phyloP scores from a whole-genome alignment of 1,284 basidiomycete genomes.

The Phylloboletellus chloephorus region DNA sequence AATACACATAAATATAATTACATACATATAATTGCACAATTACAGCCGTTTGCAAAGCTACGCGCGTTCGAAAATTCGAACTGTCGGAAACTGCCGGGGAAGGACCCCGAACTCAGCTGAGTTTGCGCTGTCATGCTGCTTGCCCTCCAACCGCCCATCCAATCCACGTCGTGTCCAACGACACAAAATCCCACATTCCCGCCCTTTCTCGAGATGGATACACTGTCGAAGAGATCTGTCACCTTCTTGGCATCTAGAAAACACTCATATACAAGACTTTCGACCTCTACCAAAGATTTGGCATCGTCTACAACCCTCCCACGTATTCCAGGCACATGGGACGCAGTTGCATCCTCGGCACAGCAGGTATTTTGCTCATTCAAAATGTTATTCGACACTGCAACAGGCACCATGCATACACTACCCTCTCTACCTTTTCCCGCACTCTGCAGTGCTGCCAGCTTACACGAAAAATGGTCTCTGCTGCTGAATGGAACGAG shows the following conservation, averaged over 20 bases:
- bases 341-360: neutral
- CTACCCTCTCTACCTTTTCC: neutral
- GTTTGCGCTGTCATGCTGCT: no score
- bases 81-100: neutral
- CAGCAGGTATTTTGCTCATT: neutral
- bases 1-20: conserved; percentile 16
- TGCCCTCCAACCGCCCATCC: no score
- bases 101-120: neutral
- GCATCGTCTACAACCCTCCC: neutral
- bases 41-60: neutral
- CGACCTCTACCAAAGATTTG: neutral
- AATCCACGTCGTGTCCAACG: neutral
- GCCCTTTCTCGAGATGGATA: neutral
- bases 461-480: neutral
- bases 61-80: no score
- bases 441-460: neutral
- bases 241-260: conserved; percentile 2
- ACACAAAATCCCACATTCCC: conserved; percentile 2
- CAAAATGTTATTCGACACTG: neutral
- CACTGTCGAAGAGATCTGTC: neutral
- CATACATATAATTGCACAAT: conserved; percentile 5
- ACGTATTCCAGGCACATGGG: neutral
- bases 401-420: neutral
- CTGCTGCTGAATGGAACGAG: neutral
- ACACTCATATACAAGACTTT: conserved; percentile 2